Percentiles rank a stretch among this genome's conserved stretches.
phyloP scores from a whole-genome alignment of 2,329 filamentous ascomycete species.

The Aureobasidium melanogenum region DNA sequence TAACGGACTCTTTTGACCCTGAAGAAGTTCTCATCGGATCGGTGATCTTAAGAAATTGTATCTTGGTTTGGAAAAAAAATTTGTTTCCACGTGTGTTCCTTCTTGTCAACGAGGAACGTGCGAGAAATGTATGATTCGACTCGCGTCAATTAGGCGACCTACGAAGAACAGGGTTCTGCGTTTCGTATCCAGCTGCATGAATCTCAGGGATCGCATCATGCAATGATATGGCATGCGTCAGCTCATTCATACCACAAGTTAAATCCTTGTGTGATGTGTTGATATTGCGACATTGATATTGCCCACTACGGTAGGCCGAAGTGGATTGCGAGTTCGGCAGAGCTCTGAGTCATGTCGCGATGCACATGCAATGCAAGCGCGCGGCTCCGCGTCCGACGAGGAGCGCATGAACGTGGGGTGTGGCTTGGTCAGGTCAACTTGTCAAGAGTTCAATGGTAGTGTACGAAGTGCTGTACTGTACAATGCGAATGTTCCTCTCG shows the following conservation, averaged over 20 bases:
- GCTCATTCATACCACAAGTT: neutral
- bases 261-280: neutral
- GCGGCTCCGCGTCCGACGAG: conserved; percentile 7
- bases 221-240: neutral
- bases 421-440: neutral
- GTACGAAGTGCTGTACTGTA: neutral
- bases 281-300: neutral
- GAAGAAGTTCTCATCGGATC: conserved; percentile 5
- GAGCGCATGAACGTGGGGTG: neutral
- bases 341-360: neutral
- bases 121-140: neutral
- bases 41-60: neutral
- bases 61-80: conserved; percentile 3
- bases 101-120: neutral
- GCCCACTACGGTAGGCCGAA: conserved; percentile 1
- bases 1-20: neutral
- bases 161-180: neutral
- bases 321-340: neutral
- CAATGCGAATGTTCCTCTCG: neutral
- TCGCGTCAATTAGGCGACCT: neutral
- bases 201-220: neutral
- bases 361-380: conserved; percentile 11
- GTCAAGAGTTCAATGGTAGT: neutral
- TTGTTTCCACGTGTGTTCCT: conserved; percentile 8
- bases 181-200: neutral